Evolutionary conservation across 1,284 basidiomycete species (phyloP), one percentile per base, ranked within the genome.

Genomic region (Phylloporus gajari): DNA sequence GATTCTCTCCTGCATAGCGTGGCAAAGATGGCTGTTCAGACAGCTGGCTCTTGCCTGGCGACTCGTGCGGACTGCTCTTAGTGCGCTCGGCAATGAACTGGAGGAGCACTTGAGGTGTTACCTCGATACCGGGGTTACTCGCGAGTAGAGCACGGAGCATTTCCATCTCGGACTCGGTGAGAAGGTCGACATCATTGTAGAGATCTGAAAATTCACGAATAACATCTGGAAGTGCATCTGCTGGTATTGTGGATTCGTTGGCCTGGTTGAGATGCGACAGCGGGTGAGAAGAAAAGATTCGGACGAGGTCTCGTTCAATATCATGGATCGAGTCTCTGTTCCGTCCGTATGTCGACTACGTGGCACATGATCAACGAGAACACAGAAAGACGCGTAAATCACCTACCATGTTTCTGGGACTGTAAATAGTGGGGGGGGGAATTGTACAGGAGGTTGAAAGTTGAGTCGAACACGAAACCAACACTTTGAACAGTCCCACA

Each of bases 61-160:
- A 86, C 56, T 77, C 78, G 42, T 86, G 84, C 5, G 87, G 88
- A 74, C 84, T 86, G 59, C 83, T 78, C 70, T 86, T 88, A 0
- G 91, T 91, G 75, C 89, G 88, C 77, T 87, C 86, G 1, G 91
- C 91, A 51, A 94, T 87, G 75, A 94, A 90, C 30, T 86, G 84
- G 23, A 94, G 84, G 8, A 94, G 85, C 25, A 92, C 86, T 68
- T 88, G 84, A 0, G 93, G 92, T 2, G 91, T 93, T 32, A 92
- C 90, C 80, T 91, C 87, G 65, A 94, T 85, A 30, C 87, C 91
- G 0, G 91, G 91, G 76, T 91, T 91, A 65, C 81, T 82, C 25
- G 84, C 86, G 69, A 93, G 83, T 64, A 94, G 82, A 19, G 82
- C 73, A 53, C 88, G 87, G 71, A 94, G 86, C 83, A 87, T 83